Conservation (phyloP, 1,139 yeast genomes). For the Hyphopichia fennica region DNA sequence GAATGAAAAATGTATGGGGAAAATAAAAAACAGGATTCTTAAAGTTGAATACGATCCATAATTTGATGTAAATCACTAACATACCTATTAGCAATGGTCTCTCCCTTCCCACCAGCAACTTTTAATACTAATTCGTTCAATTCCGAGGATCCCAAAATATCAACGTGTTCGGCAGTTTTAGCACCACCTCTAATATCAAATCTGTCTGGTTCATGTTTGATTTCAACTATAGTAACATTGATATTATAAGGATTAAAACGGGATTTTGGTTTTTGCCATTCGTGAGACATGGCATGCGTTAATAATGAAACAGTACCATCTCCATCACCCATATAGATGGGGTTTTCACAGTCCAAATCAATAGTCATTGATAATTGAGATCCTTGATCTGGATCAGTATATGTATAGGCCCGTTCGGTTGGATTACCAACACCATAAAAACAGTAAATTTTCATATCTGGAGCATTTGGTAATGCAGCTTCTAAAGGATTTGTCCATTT, state of each 20-base stretch:
- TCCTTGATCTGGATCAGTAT: constrained; percentile 60
- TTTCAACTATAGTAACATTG: constrained; percentile 78
- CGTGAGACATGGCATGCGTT: constrained; percentile 77
- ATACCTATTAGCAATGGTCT: constrained; percentile 57
- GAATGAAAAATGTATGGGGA: too few relatives aligned
- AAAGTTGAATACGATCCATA: constrained; percentile 46
- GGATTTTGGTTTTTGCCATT: constrained; percentile 74
- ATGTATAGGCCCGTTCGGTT: constrained; percentile 89
- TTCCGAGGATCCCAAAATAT: constrained; percentile 90
- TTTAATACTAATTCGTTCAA: constrained; percentile 79
- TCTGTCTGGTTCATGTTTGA: constrained; percentile 88
- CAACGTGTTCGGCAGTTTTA: constrained; percentile 96
- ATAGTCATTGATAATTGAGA: constrained; percentile 67
- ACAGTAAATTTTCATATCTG: constrained; percentile 84
- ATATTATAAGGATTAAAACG: constrained; percentile 81
- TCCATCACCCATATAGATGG: constrained; percentile 86
- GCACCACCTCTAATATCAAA: constrained; percentile 97
- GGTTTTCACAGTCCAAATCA: constrained; percentile 51
- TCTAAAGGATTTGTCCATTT: constrained; percentile 95
- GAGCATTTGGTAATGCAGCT: constrained; percentile 88
- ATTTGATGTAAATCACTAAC: constrained; percentile 63
- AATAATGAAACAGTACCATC: constrained; percentile 92
- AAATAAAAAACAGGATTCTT: constrained; percentile 2
- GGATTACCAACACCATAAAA: constrained; percentile 96
- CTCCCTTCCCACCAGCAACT: constrained; percentile 82